phyloP scores from a whole-genome alignment of 768 basidiomycete species.

The Rhizopogon salebrosus region DNA sequence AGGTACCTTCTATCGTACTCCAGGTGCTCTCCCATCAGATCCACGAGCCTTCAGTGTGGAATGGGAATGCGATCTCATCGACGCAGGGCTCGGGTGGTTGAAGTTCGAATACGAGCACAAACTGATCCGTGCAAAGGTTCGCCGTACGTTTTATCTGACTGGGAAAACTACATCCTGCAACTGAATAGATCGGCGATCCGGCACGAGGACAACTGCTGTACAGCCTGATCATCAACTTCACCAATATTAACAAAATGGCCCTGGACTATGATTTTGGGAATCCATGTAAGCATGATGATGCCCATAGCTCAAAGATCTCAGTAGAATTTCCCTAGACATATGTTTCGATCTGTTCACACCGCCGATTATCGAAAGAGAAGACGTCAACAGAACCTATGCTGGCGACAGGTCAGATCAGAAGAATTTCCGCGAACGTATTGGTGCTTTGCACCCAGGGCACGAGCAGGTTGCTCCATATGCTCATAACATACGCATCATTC shows the following conservation, averaged over 20 bases:
- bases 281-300: conserved; percentile 46
- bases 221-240: conserved; percentile 49
- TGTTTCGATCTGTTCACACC: conserved; percentile 67
- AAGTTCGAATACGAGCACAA: conserved; percentile 67
- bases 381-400: conserved; percentile 50
- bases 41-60: conserved; percentile 64
- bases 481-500: conserved; percentile 59
- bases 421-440: conserved; percentile 54
- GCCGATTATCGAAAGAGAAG: conserved; percentile 55
- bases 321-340: conserved; percentile 39
- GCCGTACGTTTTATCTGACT: conserved; percentile 7
- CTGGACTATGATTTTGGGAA: conserved; percentile 55
- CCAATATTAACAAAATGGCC: conserved; percentile 55
- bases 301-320: conserved; percentile 3
- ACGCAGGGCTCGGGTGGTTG: conserved; percentile 45
- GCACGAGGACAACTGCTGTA: conserved; percentile 45
- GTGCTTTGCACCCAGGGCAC: conserved; percentile 55
- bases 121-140: conserved; percentile 55
- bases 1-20: conserved; percentile 26
- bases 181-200: conserved; percentile 52
- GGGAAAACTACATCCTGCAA: neutral
- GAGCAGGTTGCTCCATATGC: conserved; percentile 61
- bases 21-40: conserved; percentile 18
- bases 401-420: conserved; percentile 28
- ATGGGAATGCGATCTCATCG: conserved; percentile 51